A percentile compares a stretch with the other conserved stretches of the same genome.
Conservation (phyloP, 1,284 basidiomycete genomes). For the Naganishia liquefaciens region DNA sequence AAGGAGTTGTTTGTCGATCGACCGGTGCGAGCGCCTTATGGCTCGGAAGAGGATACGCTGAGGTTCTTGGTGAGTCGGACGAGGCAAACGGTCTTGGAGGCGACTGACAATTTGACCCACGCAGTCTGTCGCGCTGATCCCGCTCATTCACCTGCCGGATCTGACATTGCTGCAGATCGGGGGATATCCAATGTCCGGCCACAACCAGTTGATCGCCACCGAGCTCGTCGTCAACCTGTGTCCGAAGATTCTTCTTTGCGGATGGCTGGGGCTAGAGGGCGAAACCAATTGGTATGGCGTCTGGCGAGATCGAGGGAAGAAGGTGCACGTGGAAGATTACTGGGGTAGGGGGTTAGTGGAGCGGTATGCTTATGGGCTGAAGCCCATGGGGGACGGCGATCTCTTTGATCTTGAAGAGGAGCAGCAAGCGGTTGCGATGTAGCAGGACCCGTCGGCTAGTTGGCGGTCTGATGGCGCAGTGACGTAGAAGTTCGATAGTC, state of each 20-base stretch:
- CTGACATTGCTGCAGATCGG: conserved; percentile 48
- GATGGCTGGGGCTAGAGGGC: conserved; percentile 43
- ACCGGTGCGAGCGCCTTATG: conserved; percentile 41
- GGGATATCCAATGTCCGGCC: conserved; percentile 42
- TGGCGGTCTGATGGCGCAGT: too few relatives aligned
- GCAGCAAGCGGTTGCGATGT: conserved; percentile 1
- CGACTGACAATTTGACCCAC: not conserved
- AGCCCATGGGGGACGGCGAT: conserved; percentile 29
- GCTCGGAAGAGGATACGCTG: conserved; percentile 36
- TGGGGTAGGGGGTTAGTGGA: conserved; percentile 34
- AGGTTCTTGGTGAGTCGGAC: conserved; percentile 40
- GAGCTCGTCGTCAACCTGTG: conserved; percentile 36
- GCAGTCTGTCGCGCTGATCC: conserved; percentile 40
- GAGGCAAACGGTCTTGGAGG: not conserved
- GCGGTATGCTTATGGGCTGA: conserved; percentile 31
- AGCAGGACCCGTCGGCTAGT: too few relatives aligned
- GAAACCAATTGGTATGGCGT: conserved; percentile 49
- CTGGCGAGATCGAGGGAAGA: conserved; percentile 36
- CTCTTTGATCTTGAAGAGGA: conserved; percentile 31
- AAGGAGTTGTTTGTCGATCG: conserved; percentile 50
- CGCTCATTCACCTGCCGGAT: conserved; percentile 39
- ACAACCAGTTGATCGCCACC: conserved; percentile 38
- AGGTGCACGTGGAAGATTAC: conserved; percentile 32
- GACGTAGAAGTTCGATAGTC: too few relatives aligned
- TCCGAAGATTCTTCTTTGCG: conserved; percentile 42